These are phyloP conservation scores for Saccharomycopsis vini DNA, from an alignment of 805 yeast species.

Conservation along the genomic window DNA sequence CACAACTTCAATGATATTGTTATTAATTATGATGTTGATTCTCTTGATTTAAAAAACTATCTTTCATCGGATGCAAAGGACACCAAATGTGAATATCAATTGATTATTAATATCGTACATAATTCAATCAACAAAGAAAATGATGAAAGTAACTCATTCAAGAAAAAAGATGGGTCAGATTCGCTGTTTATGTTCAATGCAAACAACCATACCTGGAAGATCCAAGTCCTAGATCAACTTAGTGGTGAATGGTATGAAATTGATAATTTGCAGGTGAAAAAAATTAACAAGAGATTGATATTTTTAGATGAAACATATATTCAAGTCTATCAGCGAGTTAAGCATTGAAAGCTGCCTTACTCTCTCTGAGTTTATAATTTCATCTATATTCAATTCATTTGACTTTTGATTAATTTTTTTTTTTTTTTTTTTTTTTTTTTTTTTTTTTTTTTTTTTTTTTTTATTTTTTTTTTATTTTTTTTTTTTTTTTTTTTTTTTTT, in stretches of 20 bases:
- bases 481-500: too few relatives aligned
- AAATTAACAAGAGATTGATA: conserved; percentile 47
- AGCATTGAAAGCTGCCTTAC: neutral
- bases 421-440: too few relatives aligned
- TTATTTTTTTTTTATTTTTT: too few relatives aligned
- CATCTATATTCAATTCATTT: too few relatives aligned
- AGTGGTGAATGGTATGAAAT: conserved; percentile 50
- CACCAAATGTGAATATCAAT: conserved; percentile 26
- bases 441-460: too few relatives aligned
- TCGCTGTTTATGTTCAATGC: conserved; percentile 22
- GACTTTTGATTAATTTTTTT: too few relatives aligned
- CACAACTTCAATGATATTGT: conserved; percentile 51
- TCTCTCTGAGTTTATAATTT: neutral
- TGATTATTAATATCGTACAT: conserved; percentile 42
- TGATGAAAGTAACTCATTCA: conserved; percentile 10
- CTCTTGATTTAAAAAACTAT: conserved; percentile 26
- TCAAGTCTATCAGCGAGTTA: conserved; percentile 52
- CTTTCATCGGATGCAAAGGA: conserved; percentile 16
- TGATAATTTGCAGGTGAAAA: conserved; percentile 39
- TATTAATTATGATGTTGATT: conserved; percentile 26
- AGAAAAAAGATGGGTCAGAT: conserved; percentile 17
- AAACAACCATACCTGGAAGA: conserved; percentile 36
- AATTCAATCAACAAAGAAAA: conserved; percentile 22
- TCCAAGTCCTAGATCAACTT: conserved; percentile 36
- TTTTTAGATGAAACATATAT: conserved; percentile 55